Base-by-base conservation (phyloP, 2,329 filamentous ascomycete species). In the Verticillium dahliae region DNA sequence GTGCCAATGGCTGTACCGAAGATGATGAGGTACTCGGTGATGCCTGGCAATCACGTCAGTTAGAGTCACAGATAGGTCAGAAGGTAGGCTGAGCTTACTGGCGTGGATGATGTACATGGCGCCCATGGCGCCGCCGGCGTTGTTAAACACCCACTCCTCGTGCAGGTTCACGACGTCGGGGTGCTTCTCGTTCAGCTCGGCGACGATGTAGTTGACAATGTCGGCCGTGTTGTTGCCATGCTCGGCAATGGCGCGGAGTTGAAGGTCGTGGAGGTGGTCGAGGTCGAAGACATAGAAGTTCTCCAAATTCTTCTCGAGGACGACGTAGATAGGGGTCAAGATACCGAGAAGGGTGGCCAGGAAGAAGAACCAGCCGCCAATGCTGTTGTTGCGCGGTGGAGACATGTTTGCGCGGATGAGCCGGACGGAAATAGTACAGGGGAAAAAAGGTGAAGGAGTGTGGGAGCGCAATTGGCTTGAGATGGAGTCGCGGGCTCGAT, bases 61-160 rank as follows among this genome's bases (percentile, higher is more conserved):
- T 57, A 59, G 6, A 62, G 60, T 56, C 13, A 39, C 27, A 13
- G 10, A 15, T 15, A 31, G 54, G 15, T 34, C 6, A 35, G 18
- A 54, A 38, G 37, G 52, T 34, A 37, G 33, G 35, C 55, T 50
- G 14, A 31, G 80, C 86, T 73, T 75, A 90, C 89, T 93, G 63
- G 91, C 90, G 73, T 96, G 92, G 69, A 96, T 88, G 66, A 96
- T 88, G 74, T 91, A 92, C 92, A 96, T 95, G 70, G 85, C 90
- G 61, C 92, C 92, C 92, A 96, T 96, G 59, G 91, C 91, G 65
- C 92, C 92, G 59, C 92, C 92, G 59, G 91, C 91, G 71, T 96
- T 96, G 81, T 96, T 96, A 70, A 96, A 94, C 56, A 96, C 82
- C 91, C 91, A 96, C 75, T 94, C 89, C 77, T 94, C 86, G 62